phyloP scores from a whole-genome alignment of 2,329 filamentous ascomycete genomes.

The Fusarium dlaminii region DNA sequence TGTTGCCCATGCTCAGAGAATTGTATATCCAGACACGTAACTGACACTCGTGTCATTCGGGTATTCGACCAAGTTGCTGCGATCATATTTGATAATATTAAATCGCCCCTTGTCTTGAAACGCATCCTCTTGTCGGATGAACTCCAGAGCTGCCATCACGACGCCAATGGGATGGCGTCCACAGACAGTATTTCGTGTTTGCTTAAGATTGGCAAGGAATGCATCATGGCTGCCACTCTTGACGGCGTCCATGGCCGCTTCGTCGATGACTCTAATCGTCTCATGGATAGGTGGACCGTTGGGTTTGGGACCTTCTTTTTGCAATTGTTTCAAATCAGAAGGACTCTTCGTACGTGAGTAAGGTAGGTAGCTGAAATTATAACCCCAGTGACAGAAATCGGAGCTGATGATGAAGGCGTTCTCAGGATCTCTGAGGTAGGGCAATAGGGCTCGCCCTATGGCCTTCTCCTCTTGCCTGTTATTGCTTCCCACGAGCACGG shows the following conservation, averaged over 20 bases:
- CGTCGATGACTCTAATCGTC: constrained; percentile 83
- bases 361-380: constrained; percentile 81
- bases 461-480: constrained; percentile 69
- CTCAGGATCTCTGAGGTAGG: constrained; percentile 77
- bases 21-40: constrained; percentile 90
- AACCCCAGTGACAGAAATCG: constrained; percentile 97
- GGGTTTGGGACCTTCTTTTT: constrained; percentile 46
- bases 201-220: constrained; percentile 74
- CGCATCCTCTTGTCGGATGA: neutral
- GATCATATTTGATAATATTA: constrained; percentile 85
- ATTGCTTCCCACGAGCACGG: constrained; percentile 86
- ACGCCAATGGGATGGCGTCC: constrained; percentile 95
- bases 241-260: constrained; percentile 84
- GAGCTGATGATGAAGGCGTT: constrained; percentile 91
- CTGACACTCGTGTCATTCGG: constrained; percentile 86
- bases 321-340: constrained; percentile 53
- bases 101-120: constrained; percentile 64
- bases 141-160: constrained; percentile 75
- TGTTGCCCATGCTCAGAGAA: neutral
- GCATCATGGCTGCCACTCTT: constrained; percentile 75
- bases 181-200: constrained; percentile 91
- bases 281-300: constrained; percentile 74
- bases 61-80: constrained; percentile 78
- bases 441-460: constrained; percentile 76
- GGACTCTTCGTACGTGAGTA: constrained; percentile 64